Evolutionary conservation across 163 green algal species (phyloP), one percentile per base, ranked within the genome.

Genomic region (Scenedesmus sp.): DNA sequence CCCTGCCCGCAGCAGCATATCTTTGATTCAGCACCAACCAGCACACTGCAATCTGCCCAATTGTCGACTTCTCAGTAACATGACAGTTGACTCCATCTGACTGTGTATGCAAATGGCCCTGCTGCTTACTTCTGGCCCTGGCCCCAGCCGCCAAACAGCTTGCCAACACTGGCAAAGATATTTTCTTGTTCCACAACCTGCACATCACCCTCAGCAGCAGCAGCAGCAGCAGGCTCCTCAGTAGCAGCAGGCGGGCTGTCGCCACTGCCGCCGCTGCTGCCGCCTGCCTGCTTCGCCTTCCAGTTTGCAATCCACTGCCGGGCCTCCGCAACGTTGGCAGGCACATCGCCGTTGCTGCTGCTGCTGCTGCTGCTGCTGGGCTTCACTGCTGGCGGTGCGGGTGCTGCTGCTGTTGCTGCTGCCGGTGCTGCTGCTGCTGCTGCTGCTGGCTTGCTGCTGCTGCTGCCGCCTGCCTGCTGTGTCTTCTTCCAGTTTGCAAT

Each of bases 301-400:
- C 87, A 91, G 66, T 91, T 83, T 64, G 83, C 89, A 79, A 94
- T 93, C 92, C 92, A 94, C 64, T 82, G 18, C 15, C 90, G 59
- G 6, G 92, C 92, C 77, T 93, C 92, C 34, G 34, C 23, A 26
- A 89, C 89, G 64, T 92, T 93, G 23, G 82, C 20, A 2, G 89
- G 82, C 82, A 90, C 89, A 16, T 77, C 15, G 16, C 23, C 66
- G 23, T 64, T 66, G 54, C 56, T 92, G 81, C 88, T 92, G 85
- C 90, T 76, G 59, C 88, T 46, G 34, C 34, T 46, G 34, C 34
- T 91, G 86, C 88, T 91, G 88, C 86, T 90, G 66, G 67, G 62
- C 62, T 46, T 26, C 16, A 70, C 84, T 34, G 84, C 57, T 3
- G 56, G n/a, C 4, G 84, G 85, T 54, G 85, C 62, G 18, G 85